phyloP scores from a whole-genome alignment of 2,329 filamentous ascomycete genomes.

The Sporothrix brunneoviolacea region DNA sequence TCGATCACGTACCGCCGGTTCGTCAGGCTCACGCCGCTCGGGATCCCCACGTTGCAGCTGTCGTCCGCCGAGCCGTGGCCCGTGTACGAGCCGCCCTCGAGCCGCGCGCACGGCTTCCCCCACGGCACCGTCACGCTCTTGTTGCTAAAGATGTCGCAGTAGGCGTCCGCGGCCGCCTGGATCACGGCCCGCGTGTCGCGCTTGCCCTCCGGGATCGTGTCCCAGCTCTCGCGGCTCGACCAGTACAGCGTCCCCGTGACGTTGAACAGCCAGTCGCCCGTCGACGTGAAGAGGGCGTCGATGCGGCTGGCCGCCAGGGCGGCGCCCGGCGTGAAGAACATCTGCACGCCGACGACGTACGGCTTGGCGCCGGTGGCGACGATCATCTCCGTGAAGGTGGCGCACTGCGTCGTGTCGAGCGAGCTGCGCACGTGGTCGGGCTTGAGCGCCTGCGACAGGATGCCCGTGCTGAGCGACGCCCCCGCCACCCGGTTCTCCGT shows the following conservation, averaged over 20 bases:
- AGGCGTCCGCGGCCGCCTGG: constrained; percentile 29
- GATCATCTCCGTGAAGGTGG: constrained; percentile 32
- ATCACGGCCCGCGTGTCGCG: constrained; percentile 24
- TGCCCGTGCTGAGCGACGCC: constrained; percentile 18
- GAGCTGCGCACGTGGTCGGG: constrained; percentile 25
- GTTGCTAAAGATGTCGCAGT: constrained; percentile 31
- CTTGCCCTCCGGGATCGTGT: constrained; percentile 24
- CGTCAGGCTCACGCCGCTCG: constrained; percentile 13
- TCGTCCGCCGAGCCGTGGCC: constrained; percentile 19
- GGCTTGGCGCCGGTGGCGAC: constrained; percentile 25
- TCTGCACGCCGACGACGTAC: constrained; percentile 32
- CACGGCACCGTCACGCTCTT: constrained; percentile 28
- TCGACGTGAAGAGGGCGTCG: constrained; percentile 28
- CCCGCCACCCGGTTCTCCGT: constrained; percentile 16
- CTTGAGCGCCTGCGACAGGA: constrained; percentile 24
- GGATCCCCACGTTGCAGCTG: constrained; percentile 21
- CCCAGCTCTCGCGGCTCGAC: constrained; percentile 22
- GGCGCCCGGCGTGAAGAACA: background rate
- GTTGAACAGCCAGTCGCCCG: constrained; percentile 31
- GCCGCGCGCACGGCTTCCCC: constrained; percentile 29
- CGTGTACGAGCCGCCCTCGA: constrained; percentile 24
- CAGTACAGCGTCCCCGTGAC: constrained; percentile 28
- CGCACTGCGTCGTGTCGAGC: constrained; percentile 30
- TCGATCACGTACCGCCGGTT: constrained; percentile 24
- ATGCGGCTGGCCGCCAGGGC: constrained; percentile 18